Evolutionary conservation across 371 early-diverging fungal genomes (phyloP), one percentile per base, ranked within the genome.

Genomic region (Rhizopus delemar): DNA sequence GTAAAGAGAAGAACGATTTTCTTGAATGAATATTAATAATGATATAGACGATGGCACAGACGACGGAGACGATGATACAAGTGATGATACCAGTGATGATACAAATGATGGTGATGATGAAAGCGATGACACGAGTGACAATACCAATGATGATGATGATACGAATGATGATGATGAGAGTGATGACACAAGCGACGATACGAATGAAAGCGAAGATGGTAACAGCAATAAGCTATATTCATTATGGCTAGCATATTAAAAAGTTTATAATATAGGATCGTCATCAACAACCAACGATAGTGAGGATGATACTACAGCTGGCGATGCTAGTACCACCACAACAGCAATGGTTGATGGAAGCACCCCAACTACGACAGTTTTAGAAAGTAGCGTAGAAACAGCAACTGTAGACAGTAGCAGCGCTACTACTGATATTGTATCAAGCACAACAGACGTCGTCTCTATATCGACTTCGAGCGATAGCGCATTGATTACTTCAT

Each of bases 361-460:
- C 12, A 51, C 51, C 6, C 31, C 51, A 6, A 51, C 51, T 8
- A 51, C 51, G 12, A 51, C 51, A 36, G 36, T 11, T 8, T 36
- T 11, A 36, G 36, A 36, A 0, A 11, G 6, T 11, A 36, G 11
- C 11, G 36, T 2, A 36, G 36, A 22, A 38, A 38, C 43, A n/a
- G 6, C 43, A n/a, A 43, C 43, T n/a, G 15, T 43, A 15, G 43
- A 43, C 3, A 43, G 43, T 15, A 11, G n/a, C n/a, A 15, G 11
- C 6, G 15, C n/a, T 43, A 15, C 39, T 4, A 28, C 15, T 15
- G 15, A 22, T 28, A 12, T 7, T 45, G 3, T 7, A 7, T 13
- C 15, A n/a, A 45, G 45, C 45, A 28, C 49, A 29, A 49, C 49
- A 28, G 29, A 29, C 29, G 48, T 22, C 22, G 22, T 22, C 22